A percentile compares a stretch with the other conserved stretches of the same genome.
phyloP scores from a whole-genome alignment of 108 stramenopile genomes.

The Skeletonema costatum region DNA sequence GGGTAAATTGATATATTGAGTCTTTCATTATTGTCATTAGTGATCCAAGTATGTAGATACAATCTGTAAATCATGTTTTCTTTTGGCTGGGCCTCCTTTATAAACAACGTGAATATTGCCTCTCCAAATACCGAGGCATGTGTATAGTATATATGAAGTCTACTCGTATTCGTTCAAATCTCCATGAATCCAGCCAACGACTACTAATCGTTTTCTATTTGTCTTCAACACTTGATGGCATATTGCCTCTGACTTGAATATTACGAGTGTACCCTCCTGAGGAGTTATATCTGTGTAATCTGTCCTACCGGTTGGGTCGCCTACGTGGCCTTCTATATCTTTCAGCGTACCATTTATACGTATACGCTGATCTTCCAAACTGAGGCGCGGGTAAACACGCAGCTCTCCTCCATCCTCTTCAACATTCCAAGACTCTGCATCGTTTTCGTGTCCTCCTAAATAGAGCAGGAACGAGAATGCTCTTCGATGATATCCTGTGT shows the following conservation, averaged over 20 bases:
- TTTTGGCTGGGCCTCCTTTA: no score
- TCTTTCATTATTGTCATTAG: neutral
- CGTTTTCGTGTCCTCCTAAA: slow-evolving; percentile 1
- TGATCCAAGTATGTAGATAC: neutral
- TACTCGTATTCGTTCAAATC: neutral
- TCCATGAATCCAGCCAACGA: slow-evolving; percentile 9
- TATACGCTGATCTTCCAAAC: neutral
- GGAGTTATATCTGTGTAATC: slow-evolving; percentile 9
- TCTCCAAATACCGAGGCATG: neutral
- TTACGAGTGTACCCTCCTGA: neutral
- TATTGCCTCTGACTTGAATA: slow-evolving; percentile 16
- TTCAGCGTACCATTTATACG: neutral
- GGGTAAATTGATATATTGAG: neutral
- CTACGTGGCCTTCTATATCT: neutral
- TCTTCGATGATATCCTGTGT: slow-evolving; percentile 2
- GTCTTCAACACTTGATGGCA: slow-evolving; percentile 12
- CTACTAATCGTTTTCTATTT: slow-evolving; percentile 3
- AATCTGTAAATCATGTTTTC: neutral
- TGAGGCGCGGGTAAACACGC: slow-evolving; percentile 3
- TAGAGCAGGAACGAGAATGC: slow-evolving; percentile 8
- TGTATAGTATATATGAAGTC: neutral
- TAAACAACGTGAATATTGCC: neutral
- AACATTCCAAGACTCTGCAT: slow-evolving; percentile 4
- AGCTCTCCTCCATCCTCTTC: slow-evolving; percentile 4
- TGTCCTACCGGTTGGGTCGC: neutral